These are phyloP conservation scores for Dendrocalamus sinicus DNA, from an alignment of 176 grass and related monocot species.

Conservation along the genomic window DNA sequence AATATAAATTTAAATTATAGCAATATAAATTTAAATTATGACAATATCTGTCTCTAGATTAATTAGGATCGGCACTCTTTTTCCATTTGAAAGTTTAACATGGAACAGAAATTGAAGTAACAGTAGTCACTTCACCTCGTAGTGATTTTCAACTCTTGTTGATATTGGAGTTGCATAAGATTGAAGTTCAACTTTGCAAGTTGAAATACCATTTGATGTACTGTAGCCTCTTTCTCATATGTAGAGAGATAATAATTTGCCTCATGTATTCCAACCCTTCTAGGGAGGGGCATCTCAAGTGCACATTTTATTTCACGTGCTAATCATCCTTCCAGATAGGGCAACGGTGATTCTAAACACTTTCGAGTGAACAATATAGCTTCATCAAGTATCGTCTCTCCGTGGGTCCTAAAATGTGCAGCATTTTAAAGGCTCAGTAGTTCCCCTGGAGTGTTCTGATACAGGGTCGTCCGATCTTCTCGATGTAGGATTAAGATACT, in stretches of 20 bases:
- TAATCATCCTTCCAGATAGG: not conserved
- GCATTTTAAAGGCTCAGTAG: constrained; percentile 7
- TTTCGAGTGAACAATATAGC: not conserved
- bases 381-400: constrained; percentile 16
- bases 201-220: not conserved
- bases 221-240: not conserved
- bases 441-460: not conserved
- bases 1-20: not conserved
- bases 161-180: constrained; percentile 20
- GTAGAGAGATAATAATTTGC: not conserved
- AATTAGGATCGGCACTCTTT: no score
- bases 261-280: constrained; percentile 23
- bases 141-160: not conserved
- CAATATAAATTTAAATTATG: not conserved
- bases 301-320: constrained; percentile 9
- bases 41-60: not conserved
- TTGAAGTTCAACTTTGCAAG: constrained; percentile 26
- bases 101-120: not conserved
- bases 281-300: constrained; percentile 11
- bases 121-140: not conserved
- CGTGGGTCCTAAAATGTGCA: not conserved
- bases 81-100: not conserved
- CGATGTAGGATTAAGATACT: no score
- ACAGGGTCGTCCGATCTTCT: no score
- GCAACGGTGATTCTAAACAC: not conserved